Evolutionary conservation across 192 early-diverging fungal species (phyloP).

Genomic region (Hyaloraphidium curvatum): DNA sequence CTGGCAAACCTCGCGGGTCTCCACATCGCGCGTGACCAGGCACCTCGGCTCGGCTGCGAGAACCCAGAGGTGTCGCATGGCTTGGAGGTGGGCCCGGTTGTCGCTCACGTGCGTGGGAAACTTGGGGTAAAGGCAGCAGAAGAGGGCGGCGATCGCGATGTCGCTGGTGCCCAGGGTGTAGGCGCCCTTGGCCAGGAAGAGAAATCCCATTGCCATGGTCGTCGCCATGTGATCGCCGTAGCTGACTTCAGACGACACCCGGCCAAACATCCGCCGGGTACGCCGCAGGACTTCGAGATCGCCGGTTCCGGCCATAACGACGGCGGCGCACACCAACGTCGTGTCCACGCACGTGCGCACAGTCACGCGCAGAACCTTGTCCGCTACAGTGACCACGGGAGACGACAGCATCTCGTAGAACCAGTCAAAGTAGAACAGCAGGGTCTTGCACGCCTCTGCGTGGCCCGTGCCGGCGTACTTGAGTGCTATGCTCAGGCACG

Average conservation of each 20-base stretch:
- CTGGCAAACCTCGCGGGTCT: conserved; percentile 24
- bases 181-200: conserved; percentile 50
- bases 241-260: conserved; percentile 19
- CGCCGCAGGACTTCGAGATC: conserved; percentile 36
- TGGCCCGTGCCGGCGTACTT: conserved; percentile 43
- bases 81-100: conserved; percentile 51
- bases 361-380: conserved; percentile 39
- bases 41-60: conserved; percentile 48
- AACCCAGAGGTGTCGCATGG: conserved; percentile 61
- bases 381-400: conserved; percentile 17
- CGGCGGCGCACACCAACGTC: conserved; percentile 29
- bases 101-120: conserved; percentile 32
- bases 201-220: conserved; percentile 55
- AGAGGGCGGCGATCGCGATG: conserved; percentile 38
- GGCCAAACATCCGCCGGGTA: conserved; percentile 31
- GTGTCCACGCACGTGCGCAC: conserved; percentile 51
- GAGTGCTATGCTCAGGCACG: conserved; percentile 44
- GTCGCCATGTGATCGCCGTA: conserved; percentile 56
- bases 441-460: conserved; percentile 19
- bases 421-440: conserved; percentile 31
- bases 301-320: conserved; percentile 71
- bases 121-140: conserved; percentile 48
- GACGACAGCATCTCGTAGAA: conserved; percentile 14
- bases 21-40: conserved; percentile 45
- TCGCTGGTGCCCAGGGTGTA: conserved; percentile 41